Conservation (phyloP, 1,284 basidiomycete genomes). For the Sphaerobolus stellatus region DNA sequence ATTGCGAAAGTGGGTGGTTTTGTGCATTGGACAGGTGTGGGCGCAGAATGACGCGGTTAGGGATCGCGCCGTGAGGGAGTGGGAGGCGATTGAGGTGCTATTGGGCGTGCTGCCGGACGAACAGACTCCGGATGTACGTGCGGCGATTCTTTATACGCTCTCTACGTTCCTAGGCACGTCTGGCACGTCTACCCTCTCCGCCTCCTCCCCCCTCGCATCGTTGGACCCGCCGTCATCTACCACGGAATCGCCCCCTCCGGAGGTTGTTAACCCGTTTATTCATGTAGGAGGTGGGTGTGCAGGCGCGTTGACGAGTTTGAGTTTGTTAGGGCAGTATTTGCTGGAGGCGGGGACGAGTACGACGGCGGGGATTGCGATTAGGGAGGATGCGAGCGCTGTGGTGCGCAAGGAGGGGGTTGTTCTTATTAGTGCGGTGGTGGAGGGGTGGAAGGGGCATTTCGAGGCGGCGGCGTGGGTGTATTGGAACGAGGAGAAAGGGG, state of each 20-base stretch:
- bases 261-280: background rate
- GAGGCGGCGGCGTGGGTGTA: conserved; percentile 95
- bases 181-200: conserved; percentile 62
- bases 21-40: conserved; percentile 97
- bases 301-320: conserved; percentile 77
- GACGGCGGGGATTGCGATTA: conserved; percentile 74
- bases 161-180: conserved; percentile 93
- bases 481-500: conserved; percentile 89
- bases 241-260: background rate
- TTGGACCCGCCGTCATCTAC: conserved; percentile 25
- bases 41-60: conserved; percentile 91
- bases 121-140: conserved; percentile 90
- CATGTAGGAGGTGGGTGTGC: conserved; percentile 82
- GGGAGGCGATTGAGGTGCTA: conserved; percentile 83
- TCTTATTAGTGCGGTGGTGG: conserved; percentile 88
- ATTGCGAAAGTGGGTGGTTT: conserved; percentile 89
- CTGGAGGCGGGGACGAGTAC: conserved; percentile 43
- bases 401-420: conserved; percentile 94
- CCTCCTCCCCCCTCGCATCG: too few relatives aligned
- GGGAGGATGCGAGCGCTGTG: conserved; percentile 94
- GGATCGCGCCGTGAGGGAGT: conserved; percentile 77
- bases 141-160: conserved; percentile 88
- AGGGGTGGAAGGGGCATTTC: conserved; percentile 96
- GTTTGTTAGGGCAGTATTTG: conserved; percentile 58
- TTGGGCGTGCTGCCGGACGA: conserved; percentile 77